These are phyloP conservation scores for Penicillium sp. DNA, from an alignment of 2,329 filamentous ascomycete species.

Conservation along the genomic window DNA sequence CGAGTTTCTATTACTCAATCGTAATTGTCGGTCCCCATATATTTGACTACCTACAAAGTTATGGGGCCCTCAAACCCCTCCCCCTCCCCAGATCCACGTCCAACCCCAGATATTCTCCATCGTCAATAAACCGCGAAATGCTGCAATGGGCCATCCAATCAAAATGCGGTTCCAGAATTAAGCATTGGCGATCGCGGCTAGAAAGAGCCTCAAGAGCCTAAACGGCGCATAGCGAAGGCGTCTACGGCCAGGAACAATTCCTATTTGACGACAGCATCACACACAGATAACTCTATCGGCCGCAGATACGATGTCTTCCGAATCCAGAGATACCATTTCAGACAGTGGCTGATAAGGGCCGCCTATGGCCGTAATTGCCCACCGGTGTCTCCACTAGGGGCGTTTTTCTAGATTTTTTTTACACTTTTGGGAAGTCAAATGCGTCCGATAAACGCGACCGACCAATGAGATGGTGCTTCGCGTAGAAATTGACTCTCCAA, in stretches of 20 bases:
- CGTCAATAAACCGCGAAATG: neutral
- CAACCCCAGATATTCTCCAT: neutral
- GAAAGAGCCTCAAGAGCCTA: neutral
- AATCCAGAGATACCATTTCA: neutral
- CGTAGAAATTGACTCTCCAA: neutral
- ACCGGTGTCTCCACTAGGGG: neutral
- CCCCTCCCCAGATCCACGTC: neutral
- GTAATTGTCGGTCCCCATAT: neutral
- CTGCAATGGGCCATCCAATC: neutral
- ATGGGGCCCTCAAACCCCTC: neutral
- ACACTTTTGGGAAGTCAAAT: neutral
- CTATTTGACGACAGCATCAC: slow-evolving; percentile 2
- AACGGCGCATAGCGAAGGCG: neutral
- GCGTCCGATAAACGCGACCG: neutral
- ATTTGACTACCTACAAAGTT: neutral
- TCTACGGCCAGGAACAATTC: slow-evolving; percentile 1
- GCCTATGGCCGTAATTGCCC: neutral
- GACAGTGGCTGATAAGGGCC: neutral
- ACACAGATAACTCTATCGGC: neutral
- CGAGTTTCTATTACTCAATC: slow-evolving; percentile 1
- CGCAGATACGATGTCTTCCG: neutral
- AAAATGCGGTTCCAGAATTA: neutral
- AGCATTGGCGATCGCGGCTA: neutral
- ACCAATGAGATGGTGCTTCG: neutral
- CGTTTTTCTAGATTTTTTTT: neutral